These are phyloP conservation scores for Soucietia sequanensis DNA, from an alignment of 805 yeast species.

Conservation along the genomic window DNA sequence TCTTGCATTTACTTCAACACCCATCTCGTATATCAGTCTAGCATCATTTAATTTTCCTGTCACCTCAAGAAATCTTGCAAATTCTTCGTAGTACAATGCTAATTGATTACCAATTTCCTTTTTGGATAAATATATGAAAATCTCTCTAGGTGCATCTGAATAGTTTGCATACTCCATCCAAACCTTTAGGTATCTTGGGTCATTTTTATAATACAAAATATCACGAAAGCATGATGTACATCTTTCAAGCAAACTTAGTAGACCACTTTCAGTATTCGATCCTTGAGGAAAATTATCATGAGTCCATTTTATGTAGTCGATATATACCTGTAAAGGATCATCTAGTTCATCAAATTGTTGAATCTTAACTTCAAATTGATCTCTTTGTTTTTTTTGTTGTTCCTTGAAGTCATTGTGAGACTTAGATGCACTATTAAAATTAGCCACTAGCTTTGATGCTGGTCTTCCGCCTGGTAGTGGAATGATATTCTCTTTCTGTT, in stretches of 20 bases:
- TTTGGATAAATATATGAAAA: slow-evolving; percentile 67
- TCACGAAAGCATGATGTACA: slow-evolving; percentile 71
- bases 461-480: slow-evolving; percentile 70
- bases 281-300: slow-evolving; percentile 63
- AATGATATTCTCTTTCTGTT: slow-evolving; percentile 73
- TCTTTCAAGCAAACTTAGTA: slow-evolving; percentile 62
- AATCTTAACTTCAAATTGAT: slow-evolving; percentile 50
- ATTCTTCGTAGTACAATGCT: slow-evolving; percentile 76
- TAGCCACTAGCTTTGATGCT: slow-evolving; percentile 51
- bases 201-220: slow-evolving; percentile 68
- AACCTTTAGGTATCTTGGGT: slow-evolving; percentile 71
- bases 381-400: slow-evolving; percentile 33
- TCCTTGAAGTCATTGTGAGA: slow-evolving; percentile 20
- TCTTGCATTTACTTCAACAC: slow-evolving; percentile 60
- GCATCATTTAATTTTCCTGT: slow-evolving; percentile 54
- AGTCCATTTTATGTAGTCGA: slow-evolving; percentile 78
- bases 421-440: slow-evolving; percentile 29
- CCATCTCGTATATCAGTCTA: slow-evolving; percentile 54
- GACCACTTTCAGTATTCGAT: slow-evolving; percentile 58
- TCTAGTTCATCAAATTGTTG: slow-evolving; percentile 59
- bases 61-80: slow-evolving; percentile 61
- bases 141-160: slow-evolving; percentile 67
- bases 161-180: slow-evolving; percentile 79
- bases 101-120: slow-evolving; percentile 67
- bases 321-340: slow-evolving; percentile 76